These are phyloP conservation scores for Candida tropicalis DNA, from an alignment of 1,139 yeast genomes.

Conservation along the genomic window DNA sequence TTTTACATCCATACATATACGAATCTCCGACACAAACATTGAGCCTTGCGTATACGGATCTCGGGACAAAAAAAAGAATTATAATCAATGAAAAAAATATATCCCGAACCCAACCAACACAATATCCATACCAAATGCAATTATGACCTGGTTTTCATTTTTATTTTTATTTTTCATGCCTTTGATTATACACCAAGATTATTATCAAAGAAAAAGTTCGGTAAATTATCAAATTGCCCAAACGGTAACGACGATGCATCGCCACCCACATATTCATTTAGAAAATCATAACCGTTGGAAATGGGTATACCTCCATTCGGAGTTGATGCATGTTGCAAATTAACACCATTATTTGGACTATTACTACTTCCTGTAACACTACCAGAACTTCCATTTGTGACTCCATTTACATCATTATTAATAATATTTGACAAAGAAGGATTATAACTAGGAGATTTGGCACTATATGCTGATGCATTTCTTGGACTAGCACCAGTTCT, in stretches of 20 bases:
- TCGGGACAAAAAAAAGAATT: not conserved
- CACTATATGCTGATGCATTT: conserved; percentile 9
- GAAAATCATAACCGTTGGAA: conserved; percentile 14
- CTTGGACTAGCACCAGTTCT: not conserved
- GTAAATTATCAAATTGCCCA: conserved; percentile 27
- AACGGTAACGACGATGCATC: conserved; percentile 22
- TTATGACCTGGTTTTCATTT: too few species aligned
- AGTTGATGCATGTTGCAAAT: not conserved
- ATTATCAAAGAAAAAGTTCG: conserved; percentile 45
- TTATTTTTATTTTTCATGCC: not conserved
- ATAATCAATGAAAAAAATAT: not conserved
- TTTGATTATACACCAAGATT: conserved; percentile 26
- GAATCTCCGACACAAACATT: too few species aligned
- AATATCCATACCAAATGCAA: too few species aligned
- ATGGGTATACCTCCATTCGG: not conserved
- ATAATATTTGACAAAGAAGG: conserved; percentile 30
- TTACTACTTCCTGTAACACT: not conserved
- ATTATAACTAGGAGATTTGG: conserved; percentile 24
- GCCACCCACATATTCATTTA: conserved; percentile 19
- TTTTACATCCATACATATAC: too few species aligned
- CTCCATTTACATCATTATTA: not conserved
- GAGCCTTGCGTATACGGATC: too few species aligned
- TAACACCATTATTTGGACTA: not conserved
- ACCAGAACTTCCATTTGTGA: not conserved
- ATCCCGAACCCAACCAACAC: too few species aligned